Percentiles rank a stretch among this genome's conserved stretches.
Conservation (phyloP, 108 stramenopile species). For the Halocafeteria seosinensis region DNA sequence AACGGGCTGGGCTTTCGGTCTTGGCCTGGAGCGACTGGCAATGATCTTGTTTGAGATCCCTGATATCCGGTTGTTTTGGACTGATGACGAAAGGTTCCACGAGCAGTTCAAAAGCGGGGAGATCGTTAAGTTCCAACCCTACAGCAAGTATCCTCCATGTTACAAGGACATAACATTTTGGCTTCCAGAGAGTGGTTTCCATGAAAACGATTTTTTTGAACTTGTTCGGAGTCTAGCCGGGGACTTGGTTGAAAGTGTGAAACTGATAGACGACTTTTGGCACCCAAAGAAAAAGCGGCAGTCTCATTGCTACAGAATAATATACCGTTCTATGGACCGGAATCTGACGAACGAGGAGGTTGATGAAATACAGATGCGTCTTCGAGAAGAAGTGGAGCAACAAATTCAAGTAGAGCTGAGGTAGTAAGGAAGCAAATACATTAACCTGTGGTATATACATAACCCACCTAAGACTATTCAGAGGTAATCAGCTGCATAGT, state of each 20-base stretch:
- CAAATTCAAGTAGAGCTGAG: conserved; percentile 42
- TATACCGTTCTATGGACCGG: conserved; percentile 84
- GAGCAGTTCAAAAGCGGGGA: conserved; percentile 58
- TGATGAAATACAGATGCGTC: conserved; percentile 59
- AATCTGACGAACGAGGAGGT: conserved; percentile 86
- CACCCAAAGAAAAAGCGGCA: conserved; percentile 66
- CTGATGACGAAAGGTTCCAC: conserved; percentile 62
- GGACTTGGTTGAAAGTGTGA: conserved; percentile 69
- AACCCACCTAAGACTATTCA: no score
- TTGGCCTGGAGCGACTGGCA: conserved; percentile 82
- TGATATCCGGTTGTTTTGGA: conserved; percentile 80
- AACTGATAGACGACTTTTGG: conserved; percentile 66
- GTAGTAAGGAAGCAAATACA: conserved; percentile 13
- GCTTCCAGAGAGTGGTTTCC: conserved; percentile 33
- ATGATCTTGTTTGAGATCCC: conserved; percentile 85
- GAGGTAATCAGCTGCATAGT: no score
- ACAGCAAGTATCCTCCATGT: conserved; percentile 78
- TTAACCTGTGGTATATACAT: no score
- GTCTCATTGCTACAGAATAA: conserved; percentile 71
- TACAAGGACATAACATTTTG: conserved; percentile 86
- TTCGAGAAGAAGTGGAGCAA: conserved; percentile 29
- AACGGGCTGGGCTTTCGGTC: conserved; percentile 76
- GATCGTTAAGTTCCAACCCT: conserved; percentile 57
- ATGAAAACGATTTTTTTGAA: conserved; percentile 72
- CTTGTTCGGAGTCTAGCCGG: conserved; percentile 68